Base-by-base conservation (phyloP, 2,329 filamentous ascomycete genomes). In the Ascochyta rabiei region DNA sequence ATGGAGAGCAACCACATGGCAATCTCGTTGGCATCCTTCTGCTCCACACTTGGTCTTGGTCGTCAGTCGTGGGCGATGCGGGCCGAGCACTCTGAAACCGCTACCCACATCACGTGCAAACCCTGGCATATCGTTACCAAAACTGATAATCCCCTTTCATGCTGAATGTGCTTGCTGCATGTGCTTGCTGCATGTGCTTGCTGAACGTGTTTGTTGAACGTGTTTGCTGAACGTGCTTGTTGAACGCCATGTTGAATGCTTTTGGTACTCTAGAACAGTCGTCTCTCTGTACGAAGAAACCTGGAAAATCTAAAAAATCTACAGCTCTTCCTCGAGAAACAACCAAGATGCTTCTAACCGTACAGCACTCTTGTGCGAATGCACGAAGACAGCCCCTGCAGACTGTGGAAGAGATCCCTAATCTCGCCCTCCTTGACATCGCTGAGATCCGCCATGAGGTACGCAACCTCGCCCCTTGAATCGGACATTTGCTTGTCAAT, bases 401-500 rank as follows among this genome's bases (percentile, higher is more conserved):
- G 82, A 68, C 84, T 88, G 64, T 93, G 89, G 64, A 89, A 91
- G 49, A 99, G 86, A 57, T 91, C 87, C 78, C 91, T 93, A 74
- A 98, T 91, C 70, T 96, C 89, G 35, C 82, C 82, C 45, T 85
- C 83, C 69, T 89, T 86, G 66, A 98, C 91, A 59, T 89, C 86
- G 79, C 91, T 96, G 68, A 99, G 89, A 79, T 99, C 95, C 7
- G 95, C 95, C 93, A 99, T 97, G 60, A 99, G 82, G 75, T 99
- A 99, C 18, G 95, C 95, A 62, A 95, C 84, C 74, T 98, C 93
- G 65, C 92, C 93, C 80, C 89, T 89, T 78, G 90, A 96, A 76
- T 98, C 95, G 45, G 91, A 95, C 81, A 96, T 98, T 79, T 99
- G 95, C 83, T 98, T 98, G 80, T 97, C 93, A 66, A 99, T 93